phyloP scores from a whole-genome alignment of 306 rosid species.

The Sesbania bispinosa region DNA sequence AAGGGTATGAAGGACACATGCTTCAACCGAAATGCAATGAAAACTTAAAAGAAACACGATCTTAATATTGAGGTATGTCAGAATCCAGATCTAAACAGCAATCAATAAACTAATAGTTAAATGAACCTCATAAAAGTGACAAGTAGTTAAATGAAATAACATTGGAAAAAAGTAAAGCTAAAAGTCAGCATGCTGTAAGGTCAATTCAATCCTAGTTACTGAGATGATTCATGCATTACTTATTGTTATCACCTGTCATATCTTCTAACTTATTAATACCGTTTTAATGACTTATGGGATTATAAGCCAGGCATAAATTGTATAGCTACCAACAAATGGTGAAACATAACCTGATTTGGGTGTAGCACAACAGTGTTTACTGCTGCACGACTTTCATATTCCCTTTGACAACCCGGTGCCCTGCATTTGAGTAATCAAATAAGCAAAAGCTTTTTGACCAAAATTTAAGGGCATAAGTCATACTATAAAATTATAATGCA shows the following conservation, averaged over 20 bases:
- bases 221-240: background rate
- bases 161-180: background rate
- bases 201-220: background rate
- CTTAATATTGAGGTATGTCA: background rate
- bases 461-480: slow-evolving; percentile 5
- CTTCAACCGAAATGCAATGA: slow-evolving; percentile 10
- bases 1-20: slow-evolving; percentile 15
- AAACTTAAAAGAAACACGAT: background rate
- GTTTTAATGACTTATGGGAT: background rate
- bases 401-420: slow-evolving; percentile 99
- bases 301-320: background rate
- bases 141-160: background rate
- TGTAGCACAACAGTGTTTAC: slow-evolving; percentile 97
- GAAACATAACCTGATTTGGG: slow-evolving; percentile 78
- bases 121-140: background rate
- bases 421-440: slow-evolving; percentile 42
- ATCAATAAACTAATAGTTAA: background rate
- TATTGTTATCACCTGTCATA: background rate
- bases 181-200: background rate
- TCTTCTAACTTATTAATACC: slow-evolving; percentile 4
- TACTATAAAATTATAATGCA: background rate
- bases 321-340: slow-evolving; percentile 11
- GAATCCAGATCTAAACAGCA: slow-evolving; percentile 19
- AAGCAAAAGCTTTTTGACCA: slow-evolving; percentile 14
- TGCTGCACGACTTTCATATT: slow-evolving; percentile 97